Evolutionary conservation across 345 rosid species (phyloP).

Genomic region (Euphorbia pulcherrima): DNA sequence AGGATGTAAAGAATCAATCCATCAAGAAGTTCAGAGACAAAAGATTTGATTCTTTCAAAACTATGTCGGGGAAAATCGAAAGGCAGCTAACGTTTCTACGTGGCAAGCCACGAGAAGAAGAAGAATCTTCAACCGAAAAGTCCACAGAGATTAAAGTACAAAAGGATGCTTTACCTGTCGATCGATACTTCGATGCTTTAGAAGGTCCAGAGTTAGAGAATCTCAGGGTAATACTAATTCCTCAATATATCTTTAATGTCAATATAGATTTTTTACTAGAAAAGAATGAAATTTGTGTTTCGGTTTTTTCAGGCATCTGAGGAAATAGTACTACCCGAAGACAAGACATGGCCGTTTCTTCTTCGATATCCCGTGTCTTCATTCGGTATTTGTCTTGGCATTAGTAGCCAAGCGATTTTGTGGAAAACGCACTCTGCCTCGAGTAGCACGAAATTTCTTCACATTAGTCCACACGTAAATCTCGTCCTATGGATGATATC

Average conservation of each 20-base stretch:
- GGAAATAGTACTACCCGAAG: slow-evolving; percentile 66
- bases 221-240: slow-evolving; percentile 51
- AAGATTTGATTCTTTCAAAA: slow-evolving; percentile 75
- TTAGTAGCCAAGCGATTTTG: slow-evolving; percentile 85
- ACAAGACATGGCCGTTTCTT: slow-evolving; percentile 87
- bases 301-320: slow-evolving; percentile 51
- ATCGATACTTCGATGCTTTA: slow-evolving; percentile 74
- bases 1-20: slow-evolving; percentile 28
- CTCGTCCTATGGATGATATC: slow-evolving; percentile 68
- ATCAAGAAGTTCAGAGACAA: slow-evolving; percentile 42
- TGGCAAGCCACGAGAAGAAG: slow-evolving; percentile 38
- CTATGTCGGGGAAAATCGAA: slow-evolving; percentile 85
- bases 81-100: slow-evolving; percentile 62
- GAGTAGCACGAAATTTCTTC: slow-evolving; percentile 61
- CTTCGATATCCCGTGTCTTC: slow-evolving; percentile 71
- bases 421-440: slow-evolving; percentile 78
- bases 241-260: not conserved
- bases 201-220: slow-evolving; percentile 88
- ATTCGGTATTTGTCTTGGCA: slow-evolving; percentile 87
- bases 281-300: not conserved
- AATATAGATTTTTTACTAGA: not conserved
- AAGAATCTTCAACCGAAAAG: slow-evolving; percentile 24
- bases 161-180: slow-evolving; percentile 56
- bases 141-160: slow-evolving; percentile 24
- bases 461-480: slow-evolving; percentile 42